Conservation (phyloP, 306 rosid genomes). For the Ochetophila trinervis region DNA sequence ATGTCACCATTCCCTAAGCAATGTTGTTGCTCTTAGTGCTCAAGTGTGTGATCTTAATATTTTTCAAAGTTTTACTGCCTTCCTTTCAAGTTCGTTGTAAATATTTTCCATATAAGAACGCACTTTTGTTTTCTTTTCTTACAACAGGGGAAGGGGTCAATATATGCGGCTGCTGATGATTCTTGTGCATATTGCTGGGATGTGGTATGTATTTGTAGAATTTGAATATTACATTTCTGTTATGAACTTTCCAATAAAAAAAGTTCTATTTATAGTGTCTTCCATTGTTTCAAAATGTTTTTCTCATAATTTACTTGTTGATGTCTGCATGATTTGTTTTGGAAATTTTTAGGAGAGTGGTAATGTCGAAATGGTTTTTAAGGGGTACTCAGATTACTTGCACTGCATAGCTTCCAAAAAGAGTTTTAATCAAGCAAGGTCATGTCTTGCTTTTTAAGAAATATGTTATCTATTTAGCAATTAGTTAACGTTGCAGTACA, state of each 20-base stretch:
- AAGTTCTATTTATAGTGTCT: neutral
- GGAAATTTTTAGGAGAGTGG: constrained; percentile 60
- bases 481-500: neutral
- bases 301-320: constrained; percentile 8
- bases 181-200: constrained; percentile 96
- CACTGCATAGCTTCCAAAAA: constrained; percentile 82
- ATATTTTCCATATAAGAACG: constrained; percentile 17
- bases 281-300: neutral
- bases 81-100: neutral
- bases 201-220: constrained; percentile 72
- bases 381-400: constrained; percentile 86
- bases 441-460: constrained; percentile 15
- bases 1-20: constrained; percentile 91
- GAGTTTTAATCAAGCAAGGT: constrained; percentile 66
- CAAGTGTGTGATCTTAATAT: constrained; percentile 39
- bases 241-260: neutral
- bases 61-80: constrained; percentile 1
- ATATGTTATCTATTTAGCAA: constrained; percentile 9
- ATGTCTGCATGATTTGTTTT: constrained; percentile 21
- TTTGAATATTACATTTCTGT: constrained; percentile 35
- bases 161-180: constrained; percentile 86
- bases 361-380: constrained; percentile 63
- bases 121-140: constrained; percentile 20
- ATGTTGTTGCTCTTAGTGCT: constrained; percentile 70
- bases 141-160: constrained; percentile 72